These are phyloP conservation scores for Pythium folliculosum DNA, from an alignment of 352 stramenopile species.

Conservation along the genomic window DNA sequence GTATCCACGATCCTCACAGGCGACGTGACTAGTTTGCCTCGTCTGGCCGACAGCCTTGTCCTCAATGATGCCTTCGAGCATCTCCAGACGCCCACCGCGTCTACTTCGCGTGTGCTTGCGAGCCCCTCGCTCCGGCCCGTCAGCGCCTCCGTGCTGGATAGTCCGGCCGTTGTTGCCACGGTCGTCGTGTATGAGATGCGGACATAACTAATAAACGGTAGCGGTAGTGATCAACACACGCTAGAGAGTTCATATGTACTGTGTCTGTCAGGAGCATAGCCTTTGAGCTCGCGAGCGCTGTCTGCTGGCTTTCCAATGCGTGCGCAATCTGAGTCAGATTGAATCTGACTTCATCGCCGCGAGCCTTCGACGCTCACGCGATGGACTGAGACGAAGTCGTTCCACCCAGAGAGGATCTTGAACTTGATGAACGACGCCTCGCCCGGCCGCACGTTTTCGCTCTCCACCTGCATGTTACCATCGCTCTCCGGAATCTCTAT, in stretches of 20 bases:
- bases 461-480: slow-evolving; percentile 82
- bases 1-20: background rate
- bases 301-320: too few species aligned
- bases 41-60: background rate
- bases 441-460: slow-evolving; percentile 65
- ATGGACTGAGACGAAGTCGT: slow-evolving; percentile 77
- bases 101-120: background rate
- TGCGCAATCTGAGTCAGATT: too few species aligned
- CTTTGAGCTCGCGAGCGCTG: background rate
- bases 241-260: background rate
- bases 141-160: background rate
- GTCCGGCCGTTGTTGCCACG: background rate
- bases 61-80: background rate
- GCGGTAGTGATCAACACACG: too few species aligned
- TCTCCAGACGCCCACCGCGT: too few species aligned
- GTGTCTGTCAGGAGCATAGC: background rate
- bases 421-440: slow-evolving; percentile 86
- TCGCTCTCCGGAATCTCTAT: slow-evolving; percentile 79
- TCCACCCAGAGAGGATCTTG: slow-evolving; percentile 82
- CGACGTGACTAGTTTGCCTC: background rate
- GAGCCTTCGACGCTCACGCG: slow-evolving; percentile 82
- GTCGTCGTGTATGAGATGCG: background rate
- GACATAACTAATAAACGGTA: too few species aligned
- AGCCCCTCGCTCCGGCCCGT: background rate
- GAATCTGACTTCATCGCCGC: slow-evolving; percentile 35